phyloP scores from a whole-genome alignment of 805 yeast genomes.

The Nakazawaea wyomingensis region DNA sequence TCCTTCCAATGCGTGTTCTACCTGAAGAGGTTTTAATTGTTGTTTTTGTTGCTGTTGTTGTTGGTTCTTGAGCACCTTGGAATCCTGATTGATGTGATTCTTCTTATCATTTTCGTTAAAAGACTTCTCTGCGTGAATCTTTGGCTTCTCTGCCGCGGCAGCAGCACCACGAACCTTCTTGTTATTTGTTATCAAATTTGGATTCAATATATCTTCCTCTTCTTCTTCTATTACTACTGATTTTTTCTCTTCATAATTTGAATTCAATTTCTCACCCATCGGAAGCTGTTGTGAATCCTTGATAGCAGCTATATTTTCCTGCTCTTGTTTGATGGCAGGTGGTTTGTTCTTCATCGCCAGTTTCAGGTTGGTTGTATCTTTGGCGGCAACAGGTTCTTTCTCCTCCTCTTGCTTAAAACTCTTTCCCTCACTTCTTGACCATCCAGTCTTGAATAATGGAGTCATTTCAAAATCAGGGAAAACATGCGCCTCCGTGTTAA shows the following conservation, averaged over 20 bases:
- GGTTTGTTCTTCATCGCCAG: constrained; percentile 1
- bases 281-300: too few species aligned
- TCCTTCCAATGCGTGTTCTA: neutral
- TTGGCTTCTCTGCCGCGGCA: constrained; percentile 2
- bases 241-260: neutral
- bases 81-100: constrained; percentile 1
- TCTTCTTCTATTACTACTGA: neutral
- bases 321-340: neutral
- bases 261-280: constrained; percentile 4
- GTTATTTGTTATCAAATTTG: neutral
- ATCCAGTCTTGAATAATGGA: constrained; percentile 53
- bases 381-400: neutral
- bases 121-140: constrained; percentile 13
- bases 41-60: neutral
- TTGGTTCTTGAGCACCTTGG: neutral
- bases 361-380: neutral
- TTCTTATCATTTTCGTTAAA: constrained; percentile 12
- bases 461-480: constrained; percentile 65
- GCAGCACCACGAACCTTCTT: neutral
- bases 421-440: constrained; percentile 37
- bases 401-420: neutral
- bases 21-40: neutral
- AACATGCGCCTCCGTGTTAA: constrained; percentile 93
- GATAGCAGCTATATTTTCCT: neutral
- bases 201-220: constrained; percentile 9